Conservation (phyloP, 78 protist genomes). For the Paratrimastix pyriformis region DNA sequence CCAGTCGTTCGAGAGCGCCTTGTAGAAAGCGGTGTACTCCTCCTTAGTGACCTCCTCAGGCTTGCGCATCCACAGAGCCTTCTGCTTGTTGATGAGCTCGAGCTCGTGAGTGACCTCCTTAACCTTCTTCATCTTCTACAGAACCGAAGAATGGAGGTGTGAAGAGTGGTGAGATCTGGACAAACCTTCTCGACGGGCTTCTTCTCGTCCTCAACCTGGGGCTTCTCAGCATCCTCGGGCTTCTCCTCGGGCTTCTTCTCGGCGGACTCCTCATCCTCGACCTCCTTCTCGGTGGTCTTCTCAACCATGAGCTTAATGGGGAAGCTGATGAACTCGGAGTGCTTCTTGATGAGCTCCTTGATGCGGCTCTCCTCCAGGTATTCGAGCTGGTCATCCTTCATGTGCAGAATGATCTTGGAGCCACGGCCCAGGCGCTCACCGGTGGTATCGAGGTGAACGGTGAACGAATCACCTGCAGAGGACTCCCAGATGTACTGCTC, state of each 20-base stretch:
- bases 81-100: constrained; percentile 94
- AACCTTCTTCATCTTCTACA: constrained; percentile 72
- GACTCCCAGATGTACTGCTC: constrained; percentile 97
- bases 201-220: constrained; percentile 32
- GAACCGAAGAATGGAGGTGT: no score
- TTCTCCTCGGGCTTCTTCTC: constrained; percentile 61
- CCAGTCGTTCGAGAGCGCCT: constrained; percentile 95
- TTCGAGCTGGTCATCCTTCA: constrained; percentile 97
- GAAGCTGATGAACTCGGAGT: constrained; percentile 98
- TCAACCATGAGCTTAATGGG: constrained; percentile 83
- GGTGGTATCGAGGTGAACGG: constrained; percentile 59
- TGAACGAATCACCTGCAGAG: constrained; percentile 94
- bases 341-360: constrained; percentile 95
- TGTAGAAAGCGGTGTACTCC: constrained; percentile 98
- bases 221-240: constrained; percentile 47
- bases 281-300: constrained; percentile 61
- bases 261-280: constrained; percentile 54
- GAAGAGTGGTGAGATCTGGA: no score
- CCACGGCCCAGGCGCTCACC: constrained; percentile 87
- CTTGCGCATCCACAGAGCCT: constrained; percentile 97
- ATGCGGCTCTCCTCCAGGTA: constrained; percentile 85
- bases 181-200: constrained; percentile 17
- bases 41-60: constrained; percentile 93
- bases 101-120: constrained; percentile 72
- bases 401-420: constrained; percentile 78